Base-by-base conservation (phyloP, 177 flowering plant species). In the Vitis hybrid region DNA sequence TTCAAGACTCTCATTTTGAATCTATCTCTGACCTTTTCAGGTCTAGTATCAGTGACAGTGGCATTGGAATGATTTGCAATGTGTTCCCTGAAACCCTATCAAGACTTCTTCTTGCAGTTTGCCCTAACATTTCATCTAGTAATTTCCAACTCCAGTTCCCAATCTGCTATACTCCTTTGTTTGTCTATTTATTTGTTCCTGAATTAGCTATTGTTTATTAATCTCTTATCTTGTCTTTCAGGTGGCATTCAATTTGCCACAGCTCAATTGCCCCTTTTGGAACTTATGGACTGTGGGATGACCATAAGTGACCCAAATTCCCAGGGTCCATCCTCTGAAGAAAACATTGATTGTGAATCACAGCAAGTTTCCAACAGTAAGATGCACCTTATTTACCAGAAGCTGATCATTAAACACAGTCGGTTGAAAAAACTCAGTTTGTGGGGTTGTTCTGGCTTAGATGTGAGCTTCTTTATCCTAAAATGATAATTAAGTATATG, bases 391-490 rank as follows among this genome's bases (percentile, higher is more conserved):
- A 83, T 87, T 22, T 85, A 82, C 80, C 97, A 92, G 82, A 97
- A 97, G 84, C 85, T 97, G 61, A 91, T 94, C 1, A 88, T 94
- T 71, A 94, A 97, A 60, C 99, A 97, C 71, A 78, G 70, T 72
- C 80, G 88, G 49, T 74, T 97, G 75, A 94, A 82, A 78, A 97
- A 97, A 77, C 91, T 97, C 60, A 97, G 99, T 75, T 79, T 97
- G 67, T 94, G 98, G 99, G 99, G 98, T 59, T 97, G 99, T 80
- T 88, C 95, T 70, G 96, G 95, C 71, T 86, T 94, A 82, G 98
- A 97, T 80, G 99, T 94, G 81, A 88, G 97, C 38, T 61, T 65
- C 54, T 75, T n/a, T 22, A 14, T 11, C 50, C 38, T 22, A 10
- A 24, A 22, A 56, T 8, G 47, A 38, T 38, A 38, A 38, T 0